These are phyloP conservation scores for Boletus subluridellus DNA, from an alignment of 1,284 basidiomycete species.

Conservation along the genomic window DNA sequence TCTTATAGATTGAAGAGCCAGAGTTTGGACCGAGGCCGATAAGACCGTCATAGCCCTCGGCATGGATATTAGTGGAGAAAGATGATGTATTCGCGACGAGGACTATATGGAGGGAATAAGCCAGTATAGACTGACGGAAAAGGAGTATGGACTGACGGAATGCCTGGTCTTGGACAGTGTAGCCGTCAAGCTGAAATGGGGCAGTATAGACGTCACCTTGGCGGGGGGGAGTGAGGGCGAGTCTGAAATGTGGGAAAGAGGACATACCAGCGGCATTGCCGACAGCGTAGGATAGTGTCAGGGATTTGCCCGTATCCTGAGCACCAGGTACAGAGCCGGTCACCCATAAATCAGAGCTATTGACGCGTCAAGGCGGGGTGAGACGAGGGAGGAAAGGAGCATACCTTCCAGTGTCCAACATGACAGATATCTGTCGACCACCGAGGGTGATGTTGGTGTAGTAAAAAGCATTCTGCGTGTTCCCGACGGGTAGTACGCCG, in stretches of 20 bases:
- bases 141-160: conserved; percentile 51
- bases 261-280: conserved; percentile 58
- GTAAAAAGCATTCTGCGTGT: conserved; percentile 61
- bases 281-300: conserved; percentile 64
- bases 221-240: conserved; percentile 1
- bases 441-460: conserved; percentile 57
- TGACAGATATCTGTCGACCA: conserved; percentile 46
- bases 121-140: not conserved
- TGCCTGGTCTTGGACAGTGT: conserved; percentile 61
- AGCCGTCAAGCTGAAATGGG: conserved; percentile 52
- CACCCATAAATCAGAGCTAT: conserved; percentile 35
- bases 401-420: conserved; percentile 61
- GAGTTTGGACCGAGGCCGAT: conserved; percentile 72
- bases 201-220: conserved; percentile 60
- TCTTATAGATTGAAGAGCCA: conserved; percentile 60
- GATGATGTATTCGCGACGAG: conserved; percentile 59
- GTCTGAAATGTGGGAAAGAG: not conserved
- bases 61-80: conserved; percentile 60
- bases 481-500: conserved; percentile 43
- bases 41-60: conserved; percentile 66
- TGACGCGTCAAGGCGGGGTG: conserved; percentile 3
- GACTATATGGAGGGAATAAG: conserved; percentile 41
- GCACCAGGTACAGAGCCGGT: conserved; percentile 34
- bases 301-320: conserved; percentile 53
- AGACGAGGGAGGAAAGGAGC: not conserved